Conservation (phyloP, 257 asterid genomes). For the Solanum sejunctum region DNA sequence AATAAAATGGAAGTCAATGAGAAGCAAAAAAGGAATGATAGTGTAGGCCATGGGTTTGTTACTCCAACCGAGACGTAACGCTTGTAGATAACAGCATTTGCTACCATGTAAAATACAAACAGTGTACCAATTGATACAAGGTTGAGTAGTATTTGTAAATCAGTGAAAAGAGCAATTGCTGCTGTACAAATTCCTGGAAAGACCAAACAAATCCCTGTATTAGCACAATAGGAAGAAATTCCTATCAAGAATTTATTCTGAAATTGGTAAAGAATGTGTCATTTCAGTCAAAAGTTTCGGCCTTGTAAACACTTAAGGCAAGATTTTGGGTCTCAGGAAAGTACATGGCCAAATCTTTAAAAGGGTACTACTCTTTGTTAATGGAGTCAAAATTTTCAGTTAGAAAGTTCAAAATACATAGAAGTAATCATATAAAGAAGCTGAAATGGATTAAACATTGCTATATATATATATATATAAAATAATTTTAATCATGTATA, state of each 20-base stretch:
- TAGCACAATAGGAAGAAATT: neutral
- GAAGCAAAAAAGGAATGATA: conserved; percentile 44
- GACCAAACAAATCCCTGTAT: neutral
- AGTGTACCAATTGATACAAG: conserved; percentile 77
- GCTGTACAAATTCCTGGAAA: conserved; percentile 77
- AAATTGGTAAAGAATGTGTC: neutral
- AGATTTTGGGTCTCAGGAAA: neutral
- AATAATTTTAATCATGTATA: neutral
- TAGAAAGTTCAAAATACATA: too few relatives aligned
- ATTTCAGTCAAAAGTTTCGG: neutral
- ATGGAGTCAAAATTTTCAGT: neutral
- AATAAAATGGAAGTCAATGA: conserved; percentile 54
- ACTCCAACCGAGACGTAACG: conserved; percentile 54
- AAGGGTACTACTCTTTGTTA: neutral
- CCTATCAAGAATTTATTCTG: neutral
- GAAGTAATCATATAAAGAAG: too few relatives aligned
- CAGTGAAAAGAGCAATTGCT: conserved; percentile 70
- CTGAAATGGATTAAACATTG: neutral
- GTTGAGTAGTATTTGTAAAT: conserved; percentile 55
- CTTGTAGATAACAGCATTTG: conserved; percentile 77
- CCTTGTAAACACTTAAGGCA: neutral
- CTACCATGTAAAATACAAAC: conserved; percentile 89
- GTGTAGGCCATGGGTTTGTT: conserved; percentile 72
- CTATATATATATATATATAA: accelerated
- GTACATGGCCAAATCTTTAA: neutral